Base-by-base conservation (phyloP, 148 eudicot species). In the Amaranthus cruentus region DNA sequence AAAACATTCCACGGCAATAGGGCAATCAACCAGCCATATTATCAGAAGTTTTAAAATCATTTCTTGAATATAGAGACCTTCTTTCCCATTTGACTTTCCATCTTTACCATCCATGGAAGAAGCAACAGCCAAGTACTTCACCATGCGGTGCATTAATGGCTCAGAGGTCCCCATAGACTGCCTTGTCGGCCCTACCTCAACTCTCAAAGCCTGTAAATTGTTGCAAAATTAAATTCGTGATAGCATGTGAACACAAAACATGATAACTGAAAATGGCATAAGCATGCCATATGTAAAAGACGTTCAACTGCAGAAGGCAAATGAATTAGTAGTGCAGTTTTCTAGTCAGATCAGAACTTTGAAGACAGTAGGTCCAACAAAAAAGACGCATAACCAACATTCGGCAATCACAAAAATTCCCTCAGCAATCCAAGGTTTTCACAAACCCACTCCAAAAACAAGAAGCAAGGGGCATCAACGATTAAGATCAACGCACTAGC, bases 121-220 rank as follows among this genome's bases (percentile, higher is more conserved):
- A 74, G 97, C 87, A 82, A 95, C 88, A 74, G 92, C 96, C 81
- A 92, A 83, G 86, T 90, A 95, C 86, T 90, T 91, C 79, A 92
- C 89, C 91, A 92, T 82, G 50, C 94, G 99, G 78, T 95, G 97
- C 87, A 95, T 75, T 74, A 95, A 80, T 42, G 99, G 97, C 85
- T 95, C 99, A 21, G 96, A 70, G 43, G 90, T 75, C 70, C 89
- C 92, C 74, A 90, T 80, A 73, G 92, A 75, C 38, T 82, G 88
- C 82, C 69, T 79, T 56, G 96, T 87, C 61, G 90, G 84, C 80
- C 88, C 94, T 59, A 92, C 86, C 85, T 91, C 86, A 79, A 91
- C 80, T 79, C 82, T 78, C 59, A 95, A 76, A 79, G 84, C 96
- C 99, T 95, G 91, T 73, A 84, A 68, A 61, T n/a, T 66, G 52